A percentile compares a stretch with the other conserved stretches of the same genome.
Conservation (phyloP, 352 stramenopile genomes). For the Hyphochytrium catenoides region DNA sequence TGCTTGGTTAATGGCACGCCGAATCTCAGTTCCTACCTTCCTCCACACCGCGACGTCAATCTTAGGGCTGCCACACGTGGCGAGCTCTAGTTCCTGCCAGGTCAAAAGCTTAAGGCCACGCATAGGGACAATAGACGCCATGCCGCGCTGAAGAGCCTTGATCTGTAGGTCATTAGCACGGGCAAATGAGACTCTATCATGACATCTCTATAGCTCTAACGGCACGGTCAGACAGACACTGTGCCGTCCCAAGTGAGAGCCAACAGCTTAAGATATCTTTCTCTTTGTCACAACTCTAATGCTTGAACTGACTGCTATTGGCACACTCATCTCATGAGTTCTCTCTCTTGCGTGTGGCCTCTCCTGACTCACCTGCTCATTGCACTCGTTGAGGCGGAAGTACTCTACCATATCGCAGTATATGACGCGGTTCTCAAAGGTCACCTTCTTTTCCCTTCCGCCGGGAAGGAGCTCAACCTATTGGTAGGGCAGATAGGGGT, state of each 20-base stretch:
- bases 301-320: no score
- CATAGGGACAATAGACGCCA: constrained; percentile 52
- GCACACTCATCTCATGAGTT: no score
- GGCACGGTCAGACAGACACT: no score
- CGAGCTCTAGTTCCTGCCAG: constrained; percentile 68
- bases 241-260: no score
- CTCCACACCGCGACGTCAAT: constrained; percentile 66
- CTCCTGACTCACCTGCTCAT: constrained; percentile 1
- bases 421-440: constrained; percentile 52
- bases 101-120: constrained; percentile 64
- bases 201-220: no score
- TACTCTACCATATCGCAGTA: constrained; percentile 48
- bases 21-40: constrained; percentile 13
- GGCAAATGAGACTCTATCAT: no score
- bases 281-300: no score
- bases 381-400: constrained; percentile 48
- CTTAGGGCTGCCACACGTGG: constrained; percentile 67
- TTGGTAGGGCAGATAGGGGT: constrained; percentile 18
- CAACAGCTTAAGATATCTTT: no score
- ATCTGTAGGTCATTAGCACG: constrained; percentile 33
- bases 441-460: constrained; percentile 34
- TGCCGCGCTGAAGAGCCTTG: constrained; percentile 39
- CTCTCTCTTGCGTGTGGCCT: no score
- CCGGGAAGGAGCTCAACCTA: constrained; percentile 46
- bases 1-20: no score